A percentile compares a stretch with the other conserved stretches of the same genome.
Conservation (phyloP, 306 rosid genomes). For the Hylodesmum podocarpum region DNA sequence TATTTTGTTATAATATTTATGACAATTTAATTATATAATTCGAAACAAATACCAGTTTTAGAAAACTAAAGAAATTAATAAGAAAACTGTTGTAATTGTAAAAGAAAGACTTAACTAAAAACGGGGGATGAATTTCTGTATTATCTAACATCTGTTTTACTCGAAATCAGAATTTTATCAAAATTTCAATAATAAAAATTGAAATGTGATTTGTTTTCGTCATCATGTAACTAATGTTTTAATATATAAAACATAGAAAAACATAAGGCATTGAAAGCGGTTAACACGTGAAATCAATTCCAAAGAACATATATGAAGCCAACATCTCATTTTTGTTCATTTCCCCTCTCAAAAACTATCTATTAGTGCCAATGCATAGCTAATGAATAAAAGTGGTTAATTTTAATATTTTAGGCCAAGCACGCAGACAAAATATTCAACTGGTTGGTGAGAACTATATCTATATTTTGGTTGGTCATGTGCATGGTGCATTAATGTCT, state of each 20-base stretch:
- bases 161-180: background rate
- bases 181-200: background rate
- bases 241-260: background rate
- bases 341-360: background rate
- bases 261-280: background rate
- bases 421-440: slow-evolving; percentile 1
- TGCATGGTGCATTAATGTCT: slow-evolving; percentile 6
- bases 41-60: background rate
- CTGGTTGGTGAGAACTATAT: background rate
- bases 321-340: background rate
- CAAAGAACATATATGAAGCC: too few relatives aligned
- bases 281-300: background rate
- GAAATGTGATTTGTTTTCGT: background rate
- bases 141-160: background rate
- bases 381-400: background rate
- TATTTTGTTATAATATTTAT: too few relatives aligned
- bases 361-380: background rate
- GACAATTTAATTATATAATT: too few relatives aligned
- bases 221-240: background rate
- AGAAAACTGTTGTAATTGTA: background rate
- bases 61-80: background rate
- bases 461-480: background rate
- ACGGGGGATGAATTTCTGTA: background rate
- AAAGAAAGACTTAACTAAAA: background rate
- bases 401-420: background rate